These are phyloP conservation scores for Entoloma clypeatum DNA, from an alignment of 1,284 basidiomycete genomes.

Conservation along the genomic window DNA sequence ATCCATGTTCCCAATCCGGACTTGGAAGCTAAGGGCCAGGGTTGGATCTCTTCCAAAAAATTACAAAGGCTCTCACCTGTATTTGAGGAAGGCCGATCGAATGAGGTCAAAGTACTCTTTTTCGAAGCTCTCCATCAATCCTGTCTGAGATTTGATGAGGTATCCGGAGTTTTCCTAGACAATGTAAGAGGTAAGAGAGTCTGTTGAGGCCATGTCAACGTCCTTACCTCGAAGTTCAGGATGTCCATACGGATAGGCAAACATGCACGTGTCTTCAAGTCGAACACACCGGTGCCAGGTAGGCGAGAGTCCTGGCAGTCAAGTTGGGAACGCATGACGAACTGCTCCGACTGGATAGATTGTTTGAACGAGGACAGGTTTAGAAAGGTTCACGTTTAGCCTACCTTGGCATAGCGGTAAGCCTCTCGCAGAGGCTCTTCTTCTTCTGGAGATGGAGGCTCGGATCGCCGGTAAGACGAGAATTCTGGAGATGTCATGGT, in stretches of 20 bases:
- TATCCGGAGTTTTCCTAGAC: conserved; percentile 78
- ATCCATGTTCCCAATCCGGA: conserved; percentile 95
- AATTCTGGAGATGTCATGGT: conserved; percentile 71
- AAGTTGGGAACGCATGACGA: conserved; percentile 94
- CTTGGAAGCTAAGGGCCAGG: conserved; percentile 71
- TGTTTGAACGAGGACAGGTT: too few relatives aligned
- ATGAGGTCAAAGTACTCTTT: conserved; percentile 91
- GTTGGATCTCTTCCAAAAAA: background rate
- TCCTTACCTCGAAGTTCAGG: conserved; percentile 72
- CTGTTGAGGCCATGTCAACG: background rate
- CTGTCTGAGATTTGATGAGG: conserved; percentile 60
- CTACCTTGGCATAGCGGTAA: conserved; percentile 80
- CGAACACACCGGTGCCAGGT: conserved; percentile 90
- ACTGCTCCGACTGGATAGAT: conserved; percentile 69
- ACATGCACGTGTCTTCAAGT: conserved; percentile 93
- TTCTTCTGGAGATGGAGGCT: conserved; percentile 30
- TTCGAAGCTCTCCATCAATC: conserved; percentile 75
- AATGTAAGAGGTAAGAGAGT: background rate
- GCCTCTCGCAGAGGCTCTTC: conserved; percentile 55
- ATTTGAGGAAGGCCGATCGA: conserved; percentile 93
- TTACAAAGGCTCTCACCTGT: conserved; percentile 50
- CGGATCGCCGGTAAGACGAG: conserved; percentile 51
- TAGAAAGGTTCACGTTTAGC: too few relatives aligned
- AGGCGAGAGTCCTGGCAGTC: conserved; percentile 83
- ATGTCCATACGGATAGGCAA: conserved; percentile 84